Base-by-base conservation (phyloP, 257 asterid species). In the Penstemon davidsonii region DNA sequence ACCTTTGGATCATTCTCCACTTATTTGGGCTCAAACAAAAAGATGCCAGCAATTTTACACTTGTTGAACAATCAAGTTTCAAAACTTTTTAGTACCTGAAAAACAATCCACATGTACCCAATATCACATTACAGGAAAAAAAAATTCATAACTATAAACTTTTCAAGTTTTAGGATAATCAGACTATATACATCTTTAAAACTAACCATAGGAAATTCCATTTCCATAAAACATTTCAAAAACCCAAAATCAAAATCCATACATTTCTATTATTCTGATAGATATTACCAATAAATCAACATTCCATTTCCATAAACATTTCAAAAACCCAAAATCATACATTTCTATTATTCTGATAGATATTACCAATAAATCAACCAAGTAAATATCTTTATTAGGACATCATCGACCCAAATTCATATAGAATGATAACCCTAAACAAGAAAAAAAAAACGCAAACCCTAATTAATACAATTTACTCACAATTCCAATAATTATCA, bases 1-100 rank as follows among this genome's bases (percentile, higher is more conserved):
- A 92, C 98, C 98, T 85, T 82, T 55, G 81, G 83, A 78, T 79
- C 98, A 92, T 92, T 88, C 95, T 90, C 95, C 76, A 67, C 70
- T 74, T 66, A 69, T 78, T 70, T 25, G 67, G 49, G 53, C 72
- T 72, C 56, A 25, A 2, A 25, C 68, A 38, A 70, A 73, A 36
- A 53, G 79, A 54, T 43, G 72, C 63, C 15, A 11, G 33, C 33
- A 25, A 25, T 1, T 25, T 25, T 25, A 37, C 3, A 37, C 33
- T 25, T 2, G 33, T 25, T 71, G 40, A 19, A 54, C 51, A 47
- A 64, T 54, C 42, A 43, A 65, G 36, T 9, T 62, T 59, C 57
- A 42, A 60, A 59, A 47, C 45, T 67, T 50, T 57, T 40, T 25
- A 25, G 33, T 58, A 60, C 62, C 78, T 47, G 77, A 63, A n/a